Percentiles rank a stretch among this genome's conserved stretches.
Conservation (phyloP, 352 stramenopile genomes). For the Phytophthora constricta region DNA sequence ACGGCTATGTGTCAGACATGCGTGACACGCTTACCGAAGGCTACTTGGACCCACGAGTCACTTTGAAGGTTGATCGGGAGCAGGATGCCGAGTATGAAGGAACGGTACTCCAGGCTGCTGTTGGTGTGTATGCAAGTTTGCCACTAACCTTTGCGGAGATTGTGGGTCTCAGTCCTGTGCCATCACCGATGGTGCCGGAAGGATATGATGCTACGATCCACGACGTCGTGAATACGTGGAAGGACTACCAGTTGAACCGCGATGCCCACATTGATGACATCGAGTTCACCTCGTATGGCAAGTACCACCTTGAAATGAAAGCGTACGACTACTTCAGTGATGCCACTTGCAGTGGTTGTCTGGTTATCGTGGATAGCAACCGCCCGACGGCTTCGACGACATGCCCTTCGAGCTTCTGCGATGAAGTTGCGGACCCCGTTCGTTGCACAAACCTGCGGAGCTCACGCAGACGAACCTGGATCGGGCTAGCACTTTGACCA, state of each 20-base stretch:
- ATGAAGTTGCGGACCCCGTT: conserved; percentile 22
- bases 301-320: conserved; percentile 60
- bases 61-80: conserved; percentile 16
- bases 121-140: conserved; percentile 8
- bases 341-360: conserved; percentile 54
- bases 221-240: conserved; percentile 45
- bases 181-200: conserved; percentile 12
- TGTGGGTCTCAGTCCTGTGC: conserved; percentile 8
- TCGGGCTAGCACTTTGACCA: conserved; percentile 27
- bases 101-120: conserved; percentile 12
- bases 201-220: conserved; percentile 1
- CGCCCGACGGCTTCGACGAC: conserved; percentile 44
- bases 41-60: conserved; percentile 25
- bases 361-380: conserved; percentile 61
- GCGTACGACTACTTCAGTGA: conserved; percentile 56
- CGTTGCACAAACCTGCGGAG: conserved; percentile 12
- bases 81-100: conserved; percentile 32
- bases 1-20: conserved; percentile 62
- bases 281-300: conserved; percentile 50
- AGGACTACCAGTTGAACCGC: conserved; percentile 54
- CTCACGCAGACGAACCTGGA: conserved; percentile 45
- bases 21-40: conserved; percentile 37
- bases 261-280: conserved; percentile 49
- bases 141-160: conserved; percentile 24
- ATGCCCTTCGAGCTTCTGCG: conserved; percentile 54